These are phyloP conservation scores for Chytriomyces confervae DNA, from an alignment of 192 early-diverging fungal species.

Conservation along the genomic window DNA sequence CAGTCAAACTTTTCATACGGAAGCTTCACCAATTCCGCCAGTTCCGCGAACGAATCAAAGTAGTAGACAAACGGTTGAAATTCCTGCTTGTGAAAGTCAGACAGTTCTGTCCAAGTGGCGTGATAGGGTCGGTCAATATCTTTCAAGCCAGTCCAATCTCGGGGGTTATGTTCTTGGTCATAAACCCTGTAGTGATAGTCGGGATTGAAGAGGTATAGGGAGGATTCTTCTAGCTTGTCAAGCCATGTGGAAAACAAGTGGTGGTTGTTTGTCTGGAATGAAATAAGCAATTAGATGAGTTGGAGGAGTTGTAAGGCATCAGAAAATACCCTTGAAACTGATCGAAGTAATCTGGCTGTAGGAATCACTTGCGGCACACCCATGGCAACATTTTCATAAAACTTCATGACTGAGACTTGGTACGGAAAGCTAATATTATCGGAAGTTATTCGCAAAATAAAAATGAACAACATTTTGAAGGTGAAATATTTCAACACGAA, in stretches of 20 bases:
- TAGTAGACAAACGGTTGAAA: constrained; percentile 16
- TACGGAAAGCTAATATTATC: constrained; percentile 1
- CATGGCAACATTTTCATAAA: constrained; percentile 24
- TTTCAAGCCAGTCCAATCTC: neutral
- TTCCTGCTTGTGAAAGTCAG: constrained; percentile 7
- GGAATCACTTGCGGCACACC: constrained; percentile 18
- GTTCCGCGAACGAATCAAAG: constrained; percentile 16
- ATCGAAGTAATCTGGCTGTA: neutral
- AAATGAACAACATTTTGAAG: too few relatives aligned
- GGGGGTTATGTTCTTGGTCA: neutral
- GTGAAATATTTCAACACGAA: too few relatives aligned
- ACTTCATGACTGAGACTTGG: constrained; percentile 27
- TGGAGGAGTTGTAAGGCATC: too few relatives aligned
- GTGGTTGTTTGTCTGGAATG: constrained; percentile 19
- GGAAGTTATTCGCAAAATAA: too few relatives aligned
- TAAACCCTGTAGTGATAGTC: neutral
- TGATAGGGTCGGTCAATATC: neutral
- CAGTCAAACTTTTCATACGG: neutral
- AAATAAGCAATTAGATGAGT: neutral
- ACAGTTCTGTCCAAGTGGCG: constrained; percentile 2
- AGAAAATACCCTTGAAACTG: neutral
- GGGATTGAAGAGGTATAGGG: neutral
- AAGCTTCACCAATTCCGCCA: neutral
- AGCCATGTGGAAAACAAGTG: constrained; percentile 24
- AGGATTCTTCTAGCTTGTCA: constrained; percentile 19